A percentile compares a stretch with the other conserved stretches of the same genome.
phyloP scores from a whole-genome alignment of 2,329 filamentous ascomycete species.

The Aspergillus sp. region DNA sequence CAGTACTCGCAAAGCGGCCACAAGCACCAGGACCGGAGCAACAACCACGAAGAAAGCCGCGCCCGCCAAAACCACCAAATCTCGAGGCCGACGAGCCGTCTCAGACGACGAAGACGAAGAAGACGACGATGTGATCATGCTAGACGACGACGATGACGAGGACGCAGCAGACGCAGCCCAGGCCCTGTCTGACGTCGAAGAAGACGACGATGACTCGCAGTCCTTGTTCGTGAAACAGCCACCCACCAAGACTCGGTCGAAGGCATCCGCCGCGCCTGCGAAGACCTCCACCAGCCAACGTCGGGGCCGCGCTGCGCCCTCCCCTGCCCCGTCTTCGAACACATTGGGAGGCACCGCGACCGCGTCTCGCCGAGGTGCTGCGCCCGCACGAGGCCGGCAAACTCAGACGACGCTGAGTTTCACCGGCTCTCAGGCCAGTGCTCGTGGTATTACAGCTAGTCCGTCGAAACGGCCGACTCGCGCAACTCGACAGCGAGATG shows the following conservation, averaged over 20 bases:
- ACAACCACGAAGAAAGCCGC: conserved; percentile 30
- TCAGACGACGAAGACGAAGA: conserved; percentile 44
- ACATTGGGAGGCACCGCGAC: conserved; percentile 29
- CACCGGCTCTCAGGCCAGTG: conserved; percentile 37
- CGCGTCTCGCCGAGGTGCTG: conserved; percentile 24
- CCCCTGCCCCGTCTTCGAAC: conserved; percentile 34
- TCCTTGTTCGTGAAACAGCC: conserved; percentile 44
- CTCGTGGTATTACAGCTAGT: background rate
- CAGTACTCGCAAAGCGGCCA: conserved; percentile 35
- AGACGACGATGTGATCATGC: conserved; percentile 40
- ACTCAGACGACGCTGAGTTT: conserved; percentile 46
- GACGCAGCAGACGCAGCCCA: conserved; percentile 26
- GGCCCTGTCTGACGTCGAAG: conserved; percentile 28
- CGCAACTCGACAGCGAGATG: conserved; percentile 26
- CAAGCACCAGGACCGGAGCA: conserved; percentile 31
- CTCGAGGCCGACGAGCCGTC: conserved; percentile 31
- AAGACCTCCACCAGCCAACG: conserved; percentile 21
- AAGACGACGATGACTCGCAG: conserved; percentile 38
- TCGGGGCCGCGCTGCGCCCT: conserved; percentile 28
- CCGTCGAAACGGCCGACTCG: conserved; percentile 26
- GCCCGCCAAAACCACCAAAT: conserved; percentile 17
- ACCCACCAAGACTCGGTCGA: conserved; percentile 23
- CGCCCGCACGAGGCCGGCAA: conserved; percentile 25
- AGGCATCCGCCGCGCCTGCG: conserved; percentile 16
- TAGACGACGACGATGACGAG: conserved; percentile 35